A percentile compares a stretch with the other conserved stretches of the same genome.
phyloP scores from a whole-genome alignment of 305 asterid species.

The Galium porrigens region DNA sequence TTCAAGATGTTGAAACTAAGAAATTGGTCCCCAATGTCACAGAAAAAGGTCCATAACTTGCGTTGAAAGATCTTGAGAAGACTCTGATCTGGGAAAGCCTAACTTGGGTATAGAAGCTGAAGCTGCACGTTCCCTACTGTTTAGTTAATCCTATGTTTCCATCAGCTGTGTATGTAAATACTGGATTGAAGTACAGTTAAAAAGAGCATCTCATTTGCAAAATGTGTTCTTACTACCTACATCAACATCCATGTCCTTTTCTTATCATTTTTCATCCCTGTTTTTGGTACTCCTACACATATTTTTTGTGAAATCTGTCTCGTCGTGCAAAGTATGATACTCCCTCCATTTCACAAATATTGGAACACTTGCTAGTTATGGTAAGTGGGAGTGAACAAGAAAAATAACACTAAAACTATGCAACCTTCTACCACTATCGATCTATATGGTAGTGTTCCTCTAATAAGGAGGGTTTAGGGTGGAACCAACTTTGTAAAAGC shows the following conservation, averaged over 20 bases:
- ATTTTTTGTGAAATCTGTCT: too few species aligned
- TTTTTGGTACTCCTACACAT: too few species aligned
- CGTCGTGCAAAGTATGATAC: too few species aligned
- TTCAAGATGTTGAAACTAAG: conserved; percentile 23
- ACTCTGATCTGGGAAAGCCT: not conserved
- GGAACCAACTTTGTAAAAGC: too few species aligned
- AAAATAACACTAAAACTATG: too few species aligned
- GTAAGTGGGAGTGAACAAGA: too few species aligned
- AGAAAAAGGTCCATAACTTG: conserved; percentile 34
- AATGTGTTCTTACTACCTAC: not conserved
- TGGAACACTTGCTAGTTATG: too few species aligned
- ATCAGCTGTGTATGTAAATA: not conserved
- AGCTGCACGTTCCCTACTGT: not conserved
- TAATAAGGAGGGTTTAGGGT: too few species aligned
- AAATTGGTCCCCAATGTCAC: conserved; percentile 26
- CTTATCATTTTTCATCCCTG: too few species aligned
- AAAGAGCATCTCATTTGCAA: not conserved
- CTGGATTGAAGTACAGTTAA: not conserved
- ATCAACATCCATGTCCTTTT: not conserved
- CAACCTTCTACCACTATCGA: too few species aligned
- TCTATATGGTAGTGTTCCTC: too few species aligned
- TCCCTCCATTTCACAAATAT: too few species aligned
- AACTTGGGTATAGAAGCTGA: not conserved
- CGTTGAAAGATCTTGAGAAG: not conserved
- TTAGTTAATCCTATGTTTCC: not conserved